A percentile compares a stretch with the other conserved stretches of the same genome.
These are phyloP conservation scores for Cystofilobasidium bisporidii DNA, from an alignment of 768 basidiomycete genomes.

Conservation along the genomic window DNA sequence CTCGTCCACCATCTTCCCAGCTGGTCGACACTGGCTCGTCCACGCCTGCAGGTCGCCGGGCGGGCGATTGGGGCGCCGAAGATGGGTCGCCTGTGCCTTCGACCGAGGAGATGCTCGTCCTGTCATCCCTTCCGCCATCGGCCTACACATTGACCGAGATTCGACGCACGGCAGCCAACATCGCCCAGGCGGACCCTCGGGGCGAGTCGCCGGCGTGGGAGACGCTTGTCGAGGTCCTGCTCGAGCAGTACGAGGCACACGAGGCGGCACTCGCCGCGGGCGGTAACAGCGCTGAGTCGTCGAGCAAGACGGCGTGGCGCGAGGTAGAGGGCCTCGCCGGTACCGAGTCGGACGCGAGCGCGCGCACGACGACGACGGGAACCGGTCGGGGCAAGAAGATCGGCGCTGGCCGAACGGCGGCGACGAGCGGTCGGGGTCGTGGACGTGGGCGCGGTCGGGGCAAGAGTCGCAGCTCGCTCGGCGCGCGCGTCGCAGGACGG, in stretches of 20 bases:
- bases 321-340: neutral
- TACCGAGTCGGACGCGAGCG: neutral
- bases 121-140: conserved; percentile 15
- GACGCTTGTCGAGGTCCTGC: conserved; percentile 20
- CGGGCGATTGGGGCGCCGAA: neutral
- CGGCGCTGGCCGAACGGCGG: neutral
- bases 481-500: conserved; percentile 2
- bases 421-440: neutral
- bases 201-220: conserved; percentile 18
- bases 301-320: neutral
- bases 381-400: neutral
- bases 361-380: neutral
- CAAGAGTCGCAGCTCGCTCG: neutral
- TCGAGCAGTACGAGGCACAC: conserved; percentile 25
- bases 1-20: neutral
- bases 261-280: too few species aligned
- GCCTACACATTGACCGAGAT: conserved; percentile 16
- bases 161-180: neutral
- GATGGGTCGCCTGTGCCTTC: neutral
- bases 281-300: too few species aligned
- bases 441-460: neutral
- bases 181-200: conserved; percentile 3
- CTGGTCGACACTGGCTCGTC: neutral
- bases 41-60: neutral
- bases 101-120: conserved; percentile 17